phyloP scores from a whole-genome alignment of 2,329 filamentous ascomycete species.

The Ascomycota sp. region DNA sequence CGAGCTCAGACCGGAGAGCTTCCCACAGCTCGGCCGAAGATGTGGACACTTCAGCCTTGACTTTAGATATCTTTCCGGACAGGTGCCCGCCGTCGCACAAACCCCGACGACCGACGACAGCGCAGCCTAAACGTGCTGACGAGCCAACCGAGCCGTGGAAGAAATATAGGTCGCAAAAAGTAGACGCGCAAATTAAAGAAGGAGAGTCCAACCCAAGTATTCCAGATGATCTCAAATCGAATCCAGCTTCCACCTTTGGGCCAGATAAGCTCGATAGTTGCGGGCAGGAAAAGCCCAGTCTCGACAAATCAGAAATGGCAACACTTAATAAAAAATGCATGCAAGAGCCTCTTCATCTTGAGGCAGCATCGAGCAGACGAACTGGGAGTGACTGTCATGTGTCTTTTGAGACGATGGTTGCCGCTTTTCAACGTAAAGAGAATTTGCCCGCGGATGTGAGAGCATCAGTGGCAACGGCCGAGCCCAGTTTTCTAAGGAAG shows the following conservation, averaged over 20 bases:
- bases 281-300: neutral
- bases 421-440: constrained; percentile 18
- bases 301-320: constrained; percentile 1
- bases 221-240: neutral
- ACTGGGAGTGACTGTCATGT: no score
- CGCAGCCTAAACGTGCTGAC: constrained; percentile 1
- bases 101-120: constrained; percentile 4
- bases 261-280: constrained; percentile 3
- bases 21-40: constrained; percentile 1
- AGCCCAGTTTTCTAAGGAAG: constrained; percentile 24
- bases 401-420: constrained; percentile 23
- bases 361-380: constrained; percentile 33
- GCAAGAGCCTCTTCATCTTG: constrained; percentile 16
- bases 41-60: constrained; percentile 4
- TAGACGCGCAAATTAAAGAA: neutral
- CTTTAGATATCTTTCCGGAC: constrained; percentile 6
- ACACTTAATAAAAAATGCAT: constrained; percentile 5
- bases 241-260: neutral
- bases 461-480: constrained; percentile 6
- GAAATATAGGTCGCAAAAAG: constrained; percentile 11
- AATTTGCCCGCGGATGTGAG: constrained; percentile 4
- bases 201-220: neutral
- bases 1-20: neutral
- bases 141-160: constrained; percentile 10
- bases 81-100: constrained; percentile 5